Evolutionary conservation across 345 rosid genomes (phyloP), one percentile per base, ranked within the genome.

Genomic region (Sonneratia caseolaris): DNA sequence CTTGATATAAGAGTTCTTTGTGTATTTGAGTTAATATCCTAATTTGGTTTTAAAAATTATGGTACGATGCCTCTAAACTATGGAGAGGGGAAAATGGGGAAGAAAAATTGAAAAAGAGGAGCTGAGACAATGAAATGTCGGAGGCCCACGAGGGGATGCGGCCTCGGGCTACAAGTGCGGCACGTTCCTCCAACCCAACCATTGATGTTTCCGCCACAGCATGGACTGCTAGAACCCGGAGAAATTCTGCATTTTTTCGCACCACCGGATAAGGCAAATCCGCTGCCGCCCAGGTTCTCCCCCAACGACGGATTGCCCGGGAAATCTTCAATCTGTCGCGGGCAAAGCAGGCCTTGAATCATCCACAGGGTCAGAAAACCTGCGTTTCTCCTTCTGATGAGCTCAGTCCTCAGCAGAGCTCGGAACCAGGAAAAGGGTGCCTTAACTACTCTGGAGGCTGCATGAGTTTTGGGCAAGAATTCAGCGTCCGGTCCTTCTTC

Each of bases 391-490:
- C 15, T 56, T 67, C 65, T 40, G 70, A 72, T 72, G 69, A 64
- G 64, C 69, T 37, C 5, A 67, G 38, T 36, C 19, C 40, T 21
- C 53, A 3, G n/a, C 69, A 38, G 56, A 53, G 42, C 43, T 57
- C 19, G 56, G 3, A 36, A 65, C 9, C 37, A 12, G 36, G 32
- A 62, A 62, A 24, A 24, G 13, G 13, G 66, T 35, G 4, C 66
- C 40, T 15, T 64, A 16, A 65, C 37, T 22, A 69, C 70, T 6
- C 56, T 24, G 72, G 56, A 38, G 78, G 51, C 73, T 55, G 78
- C 70, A 75, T 70, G 78, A 75, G 74, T 75, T 65, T 43, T 55
- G 70, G n/a, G 45, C 74, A 53, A 51, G 70, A 19, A 11, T 64
- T 55, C 40, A 55, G 65, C 70, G 27, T 38, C 66, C 42, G 55